These are phyloP conservation scores for Otatea glauca DNA, from an alignment of 176 grass and related monocot species.

Conservation along the genomic window DNA sequence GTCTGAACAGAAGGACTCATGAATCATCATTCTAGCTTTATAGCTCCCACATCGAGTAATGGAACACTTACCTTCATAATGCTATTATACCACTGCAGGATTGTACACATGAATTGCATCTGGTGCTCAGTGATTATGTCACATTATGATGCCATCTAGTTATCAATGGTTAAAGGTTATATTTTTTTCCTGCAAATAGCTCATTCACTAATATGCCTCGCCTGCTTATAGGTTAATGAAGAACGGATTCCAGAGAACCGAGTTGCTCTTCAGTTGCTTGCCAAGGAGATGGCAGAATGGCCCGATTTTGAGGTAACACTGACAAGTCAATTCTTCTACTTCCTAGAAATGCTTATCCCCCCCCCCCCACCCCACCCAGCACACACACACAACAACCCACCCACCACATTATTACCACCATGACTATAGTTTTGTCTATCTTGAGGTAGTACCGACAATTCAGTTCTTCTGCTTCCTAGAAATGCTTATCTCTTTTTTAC, in stretches of 20 bases:
- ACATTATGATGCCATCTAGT: not conserved
- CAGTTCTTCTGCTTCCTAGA: conserved; percentile 16
- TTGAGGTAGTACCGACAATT: conserved; percentile 48
- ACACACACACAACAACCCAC: no score
- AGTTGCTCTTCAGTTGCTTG: conserved; percentile 71
- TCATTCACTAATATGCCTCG: not conserved
- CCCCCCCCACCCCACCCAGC: no score
- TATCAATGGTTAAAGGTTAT: not conserved
- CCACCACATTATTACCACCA: not conserved
- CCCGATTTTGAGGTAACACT: conserved; percentile 75
- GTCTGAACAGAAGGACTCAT: conserved; percentile 12
- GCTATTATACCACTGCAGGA: not conserved
- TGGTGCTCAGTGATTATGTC: not conserved
- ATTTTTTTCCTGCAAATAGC: not conserved
- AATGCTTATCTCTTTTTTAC: not conserved
- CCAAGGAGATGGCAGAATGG: conserved; percentile 93
- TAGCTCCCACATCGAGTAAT: not conserved
- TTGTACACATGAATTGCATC: conserved; percentile 19
- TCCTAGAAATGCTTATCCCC: not conserved
- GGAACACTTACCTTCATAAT: not conserved
- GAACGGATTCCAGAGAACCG: conserved; percentile 81
- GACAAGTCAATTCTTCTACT: conserved; percentile 20
- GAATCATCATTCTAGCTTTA: not conserved
- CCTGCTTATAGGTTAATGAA: conserved; percentile 77
- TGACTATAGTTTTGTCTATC: not conserved